Evolutionary conservation across 768 basidiomycete species (phyloP).

Genomic region (Kwoniella dejecticola): DNA sequence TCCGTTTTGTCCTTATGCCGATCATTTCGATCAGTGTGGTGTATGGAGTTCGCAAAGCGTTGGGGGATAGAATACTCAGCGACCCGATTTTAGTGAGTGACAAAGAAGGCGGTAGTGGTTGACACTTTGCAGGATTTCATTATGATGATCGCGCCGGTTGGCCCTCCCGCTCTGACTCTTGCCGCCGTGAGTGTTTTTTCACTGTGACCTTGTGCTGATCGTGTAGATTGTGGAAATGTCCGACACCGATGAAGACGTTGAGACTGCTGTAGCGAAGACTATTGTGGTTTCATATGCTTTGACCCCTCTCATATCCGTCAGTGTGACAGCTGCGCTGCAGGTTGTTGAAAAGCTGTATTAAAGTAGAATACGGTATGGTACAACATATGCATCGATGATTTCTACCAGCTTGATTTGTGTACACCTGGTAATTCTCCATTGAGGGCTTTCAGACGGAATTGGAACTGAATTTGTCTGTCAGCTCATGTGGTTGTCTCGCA

Average conservation of each 20-base stretch:
- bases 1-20: conserved; percentile 50
- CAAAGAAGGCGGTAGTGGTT: neutral
- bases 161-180: conserved; percentile 54
- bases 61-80: conserved; percentile 30
- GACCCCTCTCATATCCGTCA: conserved; percentile 46
- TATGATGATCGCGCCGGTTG: conserved; percentile 47
- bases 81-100: conserved; percentile 45
- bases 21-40: conserved; percentile 40
- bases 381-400: neutral
- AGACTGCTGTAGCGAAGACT: conserved; percentile 48
- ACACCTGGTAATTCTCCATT: conserved; percentile 83
- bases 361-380: neutral
- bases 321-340: conserved; percentile 43
- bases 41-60: conserved; percentile 27
- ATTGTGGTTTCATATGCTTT: conserved; percentile 49
- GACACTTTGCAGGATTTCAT: conserved; percentile 44
- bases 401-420: conserved; percentile 84
- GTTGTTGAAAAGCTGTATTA: conserved; percentile 36
- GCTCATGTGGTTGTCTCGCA: neutral
- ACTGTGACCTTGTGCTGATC: neutral
- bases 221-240: conserved; percentile 34
- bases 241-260: conserved; percentile 41
- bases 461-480: conserved; percentile 72
- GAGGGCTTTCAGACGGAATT: conserved; percentile 84
- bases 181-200: conserved; percentile 41